Percentiles rank a stretch among this genome's conserved stretches.
Conservation (phyloP, 306 rosid species). For the Quercus glauca region DNA sequence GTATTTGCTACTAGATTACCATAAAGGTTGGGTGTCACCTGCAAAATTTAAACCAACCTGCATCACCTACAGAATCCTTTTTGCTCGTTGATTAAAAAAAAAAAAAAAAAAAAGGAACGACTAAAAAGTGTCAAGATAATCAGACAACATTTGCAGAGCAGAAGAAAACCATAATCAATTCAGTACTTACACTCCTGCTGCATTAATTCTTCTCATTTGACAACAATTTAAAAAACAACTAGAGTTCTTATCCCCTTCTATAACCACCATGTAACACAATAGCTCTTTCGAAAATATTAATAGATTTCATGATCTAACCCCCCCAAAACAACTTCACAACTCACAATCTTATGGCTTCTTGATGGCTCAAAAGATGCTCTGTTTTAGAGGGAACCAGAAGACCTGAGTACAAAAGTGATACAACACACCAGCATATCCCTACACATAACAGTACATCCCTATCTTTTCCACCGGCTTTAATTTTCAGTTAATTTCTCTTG, state of each 20-base stretch:
- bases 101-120: not conserved
- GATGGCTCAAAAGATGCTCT: too few species aligned
- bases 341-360: too few species aligned
- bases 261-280: not conserved
- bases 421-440: too few species aligned
- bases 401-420: too few species aligned
- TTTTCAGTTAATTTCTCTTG: too few species aligned
- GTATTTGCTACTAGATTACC: conserved; percentile 97
- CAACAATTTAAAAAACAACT: not conserved
- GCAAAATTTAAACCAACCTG: conserved; percentile 25
- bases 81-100: not conserved
- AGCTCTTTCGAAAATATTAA: too few species aligned
- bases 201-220: not conserved
- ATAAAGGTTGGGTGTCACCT: conserved; percentile 97
- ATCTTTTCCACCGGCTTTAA: too few species aligned
- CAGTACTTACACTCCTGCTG: not conserved
- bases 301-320: too few species aligned
- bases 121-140: not conserved
- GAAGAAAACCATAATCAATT: not conserved
- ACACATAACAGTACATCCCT: too few species aligned
- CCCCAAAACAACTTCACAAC: too few species aligned
- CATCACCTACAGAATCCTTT: conserved; percentile 14
- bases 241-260: not conserved
- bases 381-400: too few species aligned
- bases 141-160: not conserved